These are phyloP conservation scores for Emmonsiellopsis sp. DNA, from an alignment of 2,329 filamentous ascomycete species.

Conservation along the genomic window DNA sequence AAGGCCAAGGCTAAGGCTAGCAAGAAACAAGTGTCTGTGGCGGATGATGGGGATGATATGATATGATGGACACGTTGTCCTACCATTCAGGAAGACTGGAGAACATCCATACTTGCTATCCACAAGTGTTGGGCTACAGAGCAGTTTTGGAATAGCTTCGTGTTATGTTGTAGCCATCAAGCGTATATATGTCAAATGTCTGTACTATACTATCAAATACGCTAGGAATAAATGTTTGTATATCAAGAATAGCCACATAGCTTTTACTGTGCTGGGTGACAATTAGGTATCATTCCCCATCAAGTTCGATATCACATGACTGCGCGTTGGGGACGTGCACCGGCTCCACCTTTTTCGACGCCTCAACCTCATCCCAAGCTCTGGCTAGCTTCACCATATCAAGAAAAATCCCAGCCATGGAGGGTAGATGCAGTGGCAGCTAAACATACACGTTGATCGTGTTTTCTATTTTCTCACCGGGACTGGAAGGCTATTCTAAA, in stretches of 20 bases:
- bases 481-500: neutral
- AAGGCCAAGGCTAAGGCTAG: conserved; percentile 2
- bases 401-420: neutral
- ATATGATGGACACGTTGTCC: neutral
- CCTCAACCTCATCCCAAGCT: neutral
- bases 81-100: too few relatives aligned
- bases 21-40: neutral
- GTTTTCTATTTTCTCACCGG: neutral
- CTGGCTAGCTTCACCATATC: neutral
- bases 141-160: neutral
- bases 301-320: neutral
- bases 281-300: too few relatives aligned
- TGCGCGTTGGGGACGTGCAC: neutral
- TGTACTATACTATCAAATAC: neutral
- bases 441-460: neutral
- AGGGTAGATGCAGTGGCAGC: neutral
- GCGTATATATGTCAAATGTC: neutral
- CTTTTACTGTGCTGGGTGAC: too few relatives aligned
- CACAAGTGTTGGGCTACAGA: neutral
- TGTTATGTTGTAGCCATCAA: neutral
- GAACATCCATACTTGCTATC: neutral
- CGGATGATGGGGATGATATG: neutral
- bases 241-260: neutral
- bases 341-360: neutral
- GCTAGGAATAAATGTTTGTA: too few relatives aligned